These are phyloP conservation scores for Psilocybe azurescens DNA, from an alignment of 768 basidiomycete genomes.

Conservation along the genomic window DNA sequence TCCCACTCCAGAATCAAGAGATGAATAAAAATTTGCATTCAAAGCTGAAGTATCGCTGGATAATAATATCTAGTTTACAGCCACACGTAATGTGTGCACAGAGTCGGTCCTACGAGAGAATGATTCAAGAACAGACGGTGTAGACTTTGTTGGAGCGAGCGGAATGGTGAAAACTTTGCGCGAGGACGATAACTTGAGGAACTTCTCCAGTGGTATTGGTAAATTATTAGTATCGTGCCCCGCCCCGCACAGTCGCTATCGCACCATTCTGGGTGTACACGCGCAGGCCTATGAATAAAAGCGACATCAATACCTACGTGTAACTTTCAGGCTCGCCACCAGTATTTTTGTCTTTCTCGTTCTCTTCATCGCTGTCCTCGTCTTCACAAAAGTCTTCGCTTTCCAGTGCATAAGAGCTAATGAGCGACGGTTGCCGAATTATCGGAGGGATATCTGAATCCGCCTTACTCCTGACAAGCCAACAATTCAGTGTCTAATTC, in stretches of 20 bases:
- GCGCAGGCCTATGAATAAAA: conserved; percentile 37
- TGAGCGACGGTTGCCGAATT: background rate
- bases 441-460: background rate
- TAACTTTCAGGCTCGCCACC: background rate
- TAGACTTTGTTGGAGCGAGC: too few relatives aligned
- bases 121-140: too few relatives aligned
- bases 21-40: too few relatives aligned
- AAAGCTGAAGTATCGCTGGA: too few relatives aligned
- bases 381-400: background rate
- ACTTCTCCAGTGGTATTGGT: too few relatives aligned
- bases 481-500: too few relatives aligned
- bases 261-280: conserved; percentile 40
- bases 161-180: too few relatives aligned
- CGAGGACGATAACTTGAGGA: too few relatives aligned
- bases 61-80: too few relatives aligned
- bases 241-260: conserved; percentile 34
- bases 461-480: background rate
- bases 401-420: background rate
- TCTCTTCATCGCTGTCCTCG: background rate
- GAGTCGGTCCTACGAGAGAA: too few relatives aligned
- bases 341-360: background rate
- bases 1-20: too few relatives aligned
- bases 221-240: conserved; percentile 26
- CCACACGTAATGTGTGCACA: too few relatives aligned
- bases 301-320: background rate